These are phyloP conservation scores for Gnetum montanum DNA, from an alignment of 75 land plant genomes.

Conservation along the genomic window DNA sequence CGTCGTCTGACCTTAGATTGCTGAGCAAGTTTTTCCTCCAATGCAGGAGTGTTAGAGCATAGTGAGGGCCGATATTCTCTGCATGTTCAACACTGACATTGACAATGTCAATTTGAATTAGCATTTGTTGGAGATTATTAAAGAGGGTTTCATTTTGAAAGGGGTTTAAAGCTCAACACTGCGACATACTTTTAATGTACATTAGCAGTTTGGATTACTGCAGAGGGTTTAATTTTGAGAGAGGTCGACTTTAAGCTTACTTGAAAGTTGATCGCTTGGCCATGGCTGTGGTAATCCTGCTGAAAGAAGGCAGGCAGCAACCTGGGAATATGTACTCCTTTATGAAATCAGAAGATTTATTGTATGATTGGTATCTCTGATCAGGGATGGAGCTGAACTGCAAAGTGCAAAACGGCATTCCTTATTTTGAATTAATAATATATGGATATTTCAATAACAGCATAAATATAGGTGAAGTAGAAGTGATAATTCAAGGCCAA, in stretches of 20 bases:
- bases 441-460: too few species aligned
- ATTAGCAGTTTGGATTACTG: neutral
- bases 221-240: neutral
- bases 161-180: too few species aligned
- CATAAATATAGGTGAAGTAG: too few species aligned
- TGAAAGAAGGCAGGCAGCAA: conserved; percentile 70
- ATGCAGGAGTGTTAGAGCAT: conserved; percentile 57
- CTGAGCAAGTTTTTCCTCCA: conserved; percentile 70
- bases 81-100: conserved; percentile 57
- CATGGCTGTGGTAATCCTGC: conserved; percentile 73
- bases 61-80: conserved; percentile 89
- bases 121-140: neutral
- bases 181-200: neutral
- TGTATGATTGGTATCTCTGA: conserved; percentile 63
- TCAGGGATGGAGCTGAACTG: conserved; percentile 86
- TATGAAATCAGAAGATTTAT: too few species aligned
- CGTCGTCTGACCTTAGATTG: conserved; percentile 51
- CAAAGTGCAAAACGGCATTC: neutral
- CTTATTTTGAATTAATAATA: too few species aligned
- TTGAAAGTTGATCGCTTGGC: conserved; percentile 56
- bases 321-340: conserved; percentile 97
- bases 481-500: too few species aligned
- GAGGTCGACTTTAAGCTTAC: conserved; percentile 18
- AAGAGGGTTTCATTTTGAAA: too few species aligned
- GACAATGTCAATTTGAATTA: neutral